Evolutionary conservation across 371 early-diverging fungal species (phyloP).

Genomic region (Capillidium rhysosporum): DNA sequence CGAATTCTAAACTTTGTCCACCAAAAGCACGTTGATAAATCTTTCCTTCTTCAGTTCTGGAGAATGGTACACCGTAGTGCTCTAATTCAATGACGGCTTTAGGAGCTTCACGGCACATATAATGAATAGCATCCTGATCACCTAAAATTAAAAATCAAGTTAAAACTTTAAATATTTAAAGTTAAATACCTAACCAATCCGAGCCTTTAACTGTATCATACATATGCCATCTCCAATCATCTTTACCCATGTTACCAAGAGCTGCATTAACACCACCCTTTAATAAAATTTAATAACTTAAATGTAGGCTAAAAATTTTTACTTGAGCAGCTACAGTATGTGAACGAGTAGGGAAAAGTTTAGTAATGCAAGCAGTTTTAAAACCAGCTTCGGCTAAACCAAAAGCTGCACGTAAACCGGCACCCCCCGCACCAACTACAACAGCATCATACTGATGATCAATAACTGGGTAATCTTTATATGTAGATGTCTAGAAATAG

Average conservation of each 20-base stretch:
- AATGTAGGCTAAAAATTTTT: background rate
- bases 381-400: constrained; percentile 94
- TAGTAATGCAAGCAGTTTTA: constrained; percentile 96
- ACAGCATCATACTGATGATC: constrained; percentile 96
- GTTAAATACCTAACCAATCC: constrained; percentile 80
- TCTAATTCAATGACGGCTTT: constrained; percentile 90
- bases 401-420: constrained; percentile 95
- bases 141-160: constrained; percentile 12
- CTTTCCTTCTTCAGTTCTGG: constrained; percentile 88
- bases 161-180: background rate
- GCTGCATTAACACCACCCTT: constrained; percentile 98
- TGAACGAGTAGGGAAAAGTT: constrained; percentile 95
- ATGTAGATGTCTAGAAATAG: background rate
- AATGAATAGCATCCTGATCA: constrained; percentile 98
- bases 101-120: constrained; percentile 96
- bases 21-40: constrained; percentile 98
- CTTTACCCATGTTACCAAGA: constrained; percentile 95
- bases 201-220: constrained; percentile 97
- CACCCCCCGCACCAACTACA: constrained; percentile 97
- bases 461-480: constrained; percentile 66
- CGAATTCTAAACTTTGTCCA: constrained; percentile 84
- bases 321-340: constrained; percentile 97
- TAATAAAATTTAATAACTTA: background rate
- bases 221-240: constrained; percentile 99
- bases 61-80: constrained; percentile 95